Evolutionary conservation across 495 filamentous ascomycete species (phyloP), one percentile per base, ranked within the genome.

Genomic region (Hypomontagnella monticulosa): DNA sequence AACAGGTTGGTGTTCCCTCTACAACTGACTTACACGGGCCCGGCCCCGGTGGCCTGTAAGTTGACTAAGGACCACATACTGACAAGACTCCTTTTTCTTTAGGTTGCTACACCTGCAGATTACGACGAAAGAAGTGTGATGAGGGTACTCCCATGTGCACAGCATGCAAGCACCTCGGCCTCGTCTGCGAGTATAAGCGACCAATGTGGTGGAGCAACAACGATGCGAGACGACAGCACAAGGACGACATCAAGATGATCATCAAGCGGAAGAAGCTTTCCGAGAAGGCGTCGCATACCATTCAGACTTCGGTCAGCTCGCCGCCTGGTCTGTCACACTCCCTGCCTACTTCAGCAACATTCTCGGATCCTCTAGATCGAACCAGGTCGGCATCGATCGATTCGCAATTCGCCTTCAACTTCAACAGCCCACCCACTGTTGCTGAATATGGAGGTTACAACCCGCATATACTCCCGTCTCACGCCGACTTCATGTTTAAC

Each of bases 71-170:
- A 61, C 48, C 48, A 19, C 23, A 56, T 20, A 73, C 72, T 74
- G 52, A 74, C 70, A 36, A 16, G 23, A 40, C 19, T 16, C 37
- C 37, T 49, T 23, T 63, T 48, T 59, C 30, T 76, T 14, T 14
- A 98, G 95, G 95, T 48, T 99, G 95, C 85, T 99, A 94, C 78
- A 98, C 94, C 54, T 99, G 95, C 82, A 89, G 95, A 71, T 78
- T 99, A 63, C 88, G 95, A 73, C 79, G 95, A 70, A 97, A 99
- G 85, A 99, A 99, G 86, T 98, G 95, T 79, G 94, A 99, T 73
- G 95, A 99, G 78, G 89, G 88, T 53, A 90, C 90, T 69, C 90
- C 92, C 36, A 81, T 87, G 63, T 99, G 95, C 81, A 86, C 85
- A 49, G 92, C 94, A 48, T 99, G 95, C 85, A 90, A 85, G 73